These are phyloP conservation scores for Pythium chondricola DNA, from an alignment of 352 stramenopile genomes.

Conservation along the genomic window DNA sequence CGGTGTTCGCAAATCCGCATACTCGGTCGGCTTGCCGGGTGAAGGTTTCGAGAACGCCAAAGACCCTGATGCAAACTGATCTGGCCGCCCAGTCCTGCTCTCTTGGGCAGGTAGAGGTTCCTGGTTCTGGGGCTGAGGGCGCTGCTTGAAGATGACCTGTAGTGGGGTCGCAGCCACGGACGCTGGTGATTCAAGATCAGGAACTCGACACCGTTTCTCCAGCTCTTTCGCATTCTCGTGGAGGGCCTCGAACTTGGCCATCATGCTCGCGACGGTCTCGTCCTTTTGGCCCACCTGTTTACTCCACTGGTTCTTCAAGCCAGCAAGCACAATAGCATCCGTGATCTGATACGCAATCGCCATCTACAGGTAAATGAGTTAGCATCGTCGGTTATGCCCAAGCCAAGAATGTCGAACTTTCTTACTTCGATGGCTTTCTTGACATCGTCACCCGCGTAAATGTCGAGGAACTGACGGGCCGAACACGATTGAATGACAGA, in stretches of 20 bases:
- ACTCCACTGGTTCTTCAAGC: conserved; percentile 50
- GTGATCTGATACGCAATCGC: conserved; percentile 71
- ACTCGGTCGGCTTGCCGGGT: conserved; percentile 34
- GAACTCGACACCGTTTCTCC: conserved; percentile 35
- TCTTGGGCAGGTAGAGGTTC: too few relatives aligned
- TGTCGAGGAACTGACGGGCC: conserved; percentile 61
- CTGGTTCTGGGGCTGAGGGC: conserved; percentile 38
- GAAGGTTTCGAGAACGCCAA: conserved; percentile 9
- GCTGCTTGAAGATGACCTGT: conserved; percentile 84
- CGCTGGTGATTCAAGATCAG: conserved; percentile 15
- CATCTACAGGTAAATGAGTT: conserved; percentile 37
- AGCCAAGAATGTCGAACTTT: too few relatives aligned
- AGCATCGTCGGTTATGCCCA: too few relatives aligned
- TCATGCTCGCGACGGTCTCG: conserved; percentile 22
- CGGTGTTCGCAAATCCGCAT: conserved; percentile 55
- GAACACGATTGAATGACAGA: conserved; percentile 71
- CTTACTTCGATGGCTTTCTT: conserved; percentile 65
- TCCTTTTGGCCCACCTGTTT: conserved; percentile 23
- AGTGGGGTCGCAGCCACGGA: conserved; percentile 34
- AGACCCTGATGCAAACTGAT: conserved; percentile 10
- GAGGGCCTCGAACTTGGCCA: conserved; percentile 39
- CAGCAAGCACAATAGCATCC: conserved; percentile 41
- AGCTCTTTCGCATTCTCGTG: conserved; percentile 37
- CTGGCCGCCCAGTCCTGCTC: neutral
- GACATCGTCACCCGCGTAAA: conserved; percentile 56